Evolutionary conservation across 2,329 filamentous ascomycete species (phyloP).

Genomic region (Curvularia eragrostidis): DNA sequence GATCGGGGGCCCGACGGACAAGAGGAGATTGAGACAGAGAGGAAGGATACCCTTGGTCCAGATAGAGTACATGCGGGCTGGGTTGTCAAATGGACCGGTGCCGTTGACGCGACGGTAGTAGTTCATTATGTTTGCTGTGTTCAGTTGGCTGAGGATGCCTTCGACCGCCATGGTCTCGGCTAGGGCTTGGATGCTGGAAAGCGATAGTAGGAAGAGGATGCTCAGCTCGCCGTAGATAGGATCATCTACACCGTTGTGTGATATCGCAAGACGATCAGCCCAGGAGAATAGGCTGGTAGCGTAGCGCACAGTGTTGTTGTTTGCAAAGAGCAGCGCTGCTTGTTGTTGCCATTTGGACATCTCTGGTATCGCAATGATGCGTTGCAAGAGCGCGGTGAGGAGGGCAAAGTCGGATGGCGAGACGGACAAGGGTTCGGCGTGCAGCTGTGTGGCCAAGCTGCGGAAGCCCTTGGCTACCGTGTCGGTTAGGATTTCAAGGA

Average conservation of each 20-base stretch:
- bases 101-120: constrained; percentile 72
- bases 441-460: constrained; percentile 79
- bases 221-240: constrained; percentile 94
- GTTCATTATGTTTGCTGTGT: constrained; percentile 78
- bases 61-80: constrained; percentile 80
- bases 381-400: constrained; percentile 86
- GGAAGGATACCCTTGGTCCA: constrained; percentile 91
- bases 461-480: constrained; percentile 84
- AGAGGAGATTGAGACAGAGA: constrained; percentile 84
- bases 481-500: constrained; percentile 80
- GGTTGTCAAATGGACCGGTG: constrained; percentile 80
- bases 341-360: constrained; percentile 67
- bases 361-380: constrained; percentile 78
- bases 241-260: constrained; percentile 66
- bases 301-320: constrained; percentile 74
- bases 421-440: constrained; percentile 71
- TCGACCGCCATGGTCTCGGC: constrained; percentile 92
- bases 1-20: constrained; percentile 78
- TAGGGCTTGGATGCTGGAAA: constrained; percentile 79
- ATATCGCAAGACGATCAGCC: constrained; percentile 79
- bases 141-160: constrained; percentile 78
- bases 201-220: constrained; percentile 83
- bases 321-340: constrained; percentile 58
- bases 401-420: constrained; percentile 83
- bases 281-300: constrained; percentile 91